Base-by-base conservation (phyloP, 768 basidiomycete species). In the Chlorophyllum brunneum region DNA sequence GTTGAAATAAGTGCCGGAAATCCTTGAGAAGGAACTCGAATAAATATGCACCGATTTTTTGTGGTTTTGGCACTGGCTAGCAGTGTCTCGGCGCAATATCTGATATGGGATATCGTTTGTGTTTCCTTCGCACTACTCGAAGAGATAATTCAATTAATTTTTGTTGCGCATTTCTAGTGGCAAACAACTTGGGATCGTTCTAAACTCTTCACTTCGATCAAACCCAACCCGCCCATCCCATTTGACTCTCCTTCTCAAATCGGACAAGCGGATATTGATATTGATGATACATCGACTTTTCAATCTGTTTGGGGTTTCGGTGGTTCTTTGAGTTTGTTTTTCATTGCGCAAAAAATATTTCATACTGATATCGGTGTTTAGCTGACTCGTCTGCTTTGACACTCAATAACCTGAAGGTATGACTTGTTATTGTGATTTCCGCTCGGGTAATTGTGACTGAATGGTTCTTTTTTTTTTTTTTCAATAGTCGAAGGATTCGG, bases 301-400 rank as follows among this genome's bases (percentile, higher is more conserved):
- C 87, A 87, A 63, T 69, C 71, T 1, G 75, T 88, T 24, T 70
- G 72, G 52, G 86, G 86, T 6, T 82, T 85, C 56, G 86, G 86
- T 2, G 83, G 76, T 8, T 59, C 79, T 0, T 67, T 88, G 41
- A 86, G 86, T 87, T 59, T 24, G 63, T 46, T 16, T 39, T 44
- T 23, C 15, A 41, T 26, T 40, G 41, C 43, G 55, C 4, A 16
- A 18, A 22, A 20, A 34, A 18, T 27, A 16, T 27, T 30, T 7
- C n/a, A 37, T 26, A 26, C 23, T 44, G 31, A 18, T 33, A 34
- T 54, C 50, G 34, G 24, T 48, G 48, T 57, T 5, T 51, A 88
- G 86, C 86, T 29, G 86, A 88, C 61, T 87, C 85, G 6, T 82
- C 85, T 26, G 85, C 85, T 0, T 68, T 72, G 16, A 65, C 78